Conservation (phyloP, 1,139 yeast genomes). For the Scheffersomyces parashehatae region DNA sequence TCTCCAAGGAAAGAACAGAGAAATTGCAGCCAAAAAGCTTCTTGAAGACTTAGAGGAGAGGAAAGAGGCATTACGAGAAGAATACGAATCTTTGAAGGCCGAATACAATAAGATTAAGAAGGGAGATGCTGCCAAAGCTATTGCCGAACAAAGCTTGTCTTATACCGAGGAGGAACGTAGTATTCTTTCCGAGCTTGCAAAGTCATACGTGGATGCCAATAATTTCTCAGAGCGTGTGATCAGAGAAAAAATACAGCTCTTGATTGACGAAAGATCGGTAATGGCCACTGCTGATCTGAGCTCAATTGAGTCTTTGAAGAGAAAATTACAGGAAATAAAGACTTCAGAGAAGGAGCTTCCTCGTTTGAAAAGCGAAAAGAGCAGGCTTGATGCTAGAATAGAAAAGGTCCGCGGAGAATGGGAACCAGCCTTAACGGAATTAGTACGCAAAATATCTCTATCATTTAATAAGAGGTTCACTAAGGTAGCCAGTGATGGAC, state of each 20-base stretch:
- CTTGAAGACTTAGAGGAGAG: slow-evolving; percentile 35
- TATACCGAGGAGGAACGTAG: slow-evolving; percentile 47
- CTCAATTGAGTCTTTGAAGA: slow-evolving; percentile 33
- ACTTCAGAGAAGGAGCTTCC: slow-evolving; percentile 37
- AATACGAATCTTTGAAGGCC: slow-evolving; percentile 40
- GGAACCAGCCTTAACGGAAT: slow-evolving; percentile 56
- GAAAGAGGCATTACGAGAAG: slow-evolving; percentile 26
- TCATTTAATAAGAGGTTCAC: slow-evolving; percentile 68
- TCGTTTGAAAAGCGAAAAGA: slow-evolving; percentile 23
- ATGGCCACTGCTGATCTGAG: slow-evolving; percentile 42
- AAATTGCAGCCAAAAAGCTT: slow-evolving; percentile 29
- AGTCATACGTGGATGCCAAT: slow-evolving; percentile 40
- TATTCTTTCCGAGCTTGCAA: slow-evolving; percentile 44
- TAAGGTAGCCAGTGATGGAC: slow-evolving; percentile 84
- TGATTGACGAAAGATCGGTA: slow-evolving; percentile 42
- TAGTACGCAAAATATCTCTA: slow-evolving; percentile 55
- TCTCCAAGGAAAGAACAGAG: slow-evolving; percentile 38
- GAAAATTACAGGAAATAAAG: slow-evolving; percentile 32
- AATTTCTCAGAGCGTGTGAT: slow-evolving; percentile 41
- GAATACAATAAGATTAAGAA: slow-evolving; percentile 44
- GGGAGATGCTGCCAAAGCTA: slow-evolving; percentile 43
- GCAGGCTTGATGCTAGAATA: slow-evolving; percentile 37
- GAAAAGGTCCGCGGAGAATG: slow-evolving; percentile 42
- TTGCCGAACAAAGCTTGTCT: slow-evolving; percentile 38
- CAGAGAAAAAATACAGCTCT: slow-evolving; percentile 29